Percentiles rank a stretch among this genome's conserved stretches.
Conservation (phyloP, 495 filamentous ascomycete genomes). For the Penicillium manginii region DNA sequence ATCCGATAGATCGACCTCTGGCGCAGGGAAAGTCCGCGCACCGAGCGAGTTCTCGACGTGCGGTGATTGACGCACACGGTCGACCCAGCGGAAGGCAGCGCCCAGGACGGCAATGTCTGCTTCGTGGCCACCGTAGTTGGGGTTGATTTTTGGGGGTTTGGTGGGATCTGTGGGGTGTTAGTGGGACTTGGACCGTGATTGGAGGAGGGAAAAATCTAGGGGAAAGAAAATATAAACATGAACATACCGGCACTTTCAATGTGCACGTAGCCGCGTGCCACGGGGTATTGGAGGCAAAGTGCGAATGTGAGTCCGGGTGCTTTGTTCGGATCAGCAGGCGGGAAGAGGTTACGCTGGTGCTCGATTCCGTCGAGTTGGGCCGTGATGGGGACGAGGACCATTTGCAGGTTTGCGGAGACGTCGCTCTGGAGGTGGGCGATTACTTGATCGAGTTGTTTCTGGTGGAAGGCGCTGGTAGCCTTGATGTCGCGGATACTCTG, state of each 20-base stretch:
- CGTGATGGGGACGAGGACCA: constrained; percentile 24
- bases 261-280: constrained; percentile 61
- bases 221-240: too few relatives aligned
- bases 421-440: constrained; percentile 28
- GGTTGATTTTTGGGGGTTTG: constrained; percentile 25
- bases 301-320: constrained; percentile 25
- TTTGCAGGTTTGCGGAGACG: constrained; percentile 30
- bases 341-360: constrained; percentile 24
- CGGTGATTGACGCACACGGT: constrained; percentile 24
- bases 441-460: constrained; percentile 28
- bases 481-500: constrained; percentile 26
- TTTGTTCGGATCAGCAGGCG: constrained; percentile 10
- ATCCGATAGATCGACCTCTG: constrained; percentile 24
- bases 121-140: constrained; percentile 37
- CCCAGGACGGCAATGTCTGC: constrained; percentile 44
- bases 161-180: constrained; percentile 22
- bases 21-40: constrained; percentile 19
- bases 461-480: constrained; percentile 27
- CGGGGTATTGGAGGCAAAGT: constrained; percentile 34
- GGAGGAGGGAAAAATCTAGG: too few relatives aligned
- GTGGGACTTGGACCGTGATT: neutral
- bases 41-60: constrained; percentile 24
- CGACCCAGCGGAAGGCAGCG: constrained; percentile 28
- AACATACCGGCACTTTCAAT: constrained; percentile 39
- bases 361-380: constrained; percentile 19